Evolutionary conservation across 768 basidiomycete genomes (phyloP), one percentile per base, ranked within the genome.

Genomic region (Piloderma croceum): DNA sequence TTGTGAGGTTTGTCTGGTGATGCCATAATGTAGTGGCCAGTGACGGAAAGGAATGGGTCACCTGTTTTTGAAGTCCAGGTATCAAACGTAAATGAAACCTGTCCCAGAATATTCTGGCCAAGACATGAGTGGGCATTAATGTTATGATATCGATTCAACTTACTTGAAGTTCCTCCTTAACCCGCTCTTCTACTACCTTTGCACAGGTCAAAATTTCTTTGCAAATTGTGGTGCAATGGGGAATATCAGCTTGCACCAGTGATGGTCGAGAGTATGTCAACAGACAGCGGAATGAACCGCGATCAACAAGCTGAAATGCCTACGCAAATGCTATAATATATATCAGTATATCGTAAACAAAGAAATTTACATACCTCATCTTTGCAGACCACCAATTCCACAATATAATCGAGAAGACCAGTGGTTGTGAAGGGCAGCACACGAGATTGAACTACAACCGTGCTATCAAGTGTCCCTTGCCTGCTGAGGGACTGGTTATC

Each of bases 221-320:
- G 0, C 49, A 35, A 24, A 55, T 31, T 32, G 49, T 57, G 3
- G 45, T 52, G 19, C 43, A 46, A 39, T 53, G 44, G 3, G 53
- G 55, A 23, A 59, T 55, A 19, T 57, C 56, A 7, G 15, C 31
- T 0, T 56, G 47, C 3, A 35, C 34, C 4, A 47, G 44, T 2
- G 32, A 31, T 1, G 53, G 55, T 1, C 50, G 36, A 18, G 43
- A 42, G 31, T 50, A 59, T 19, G 29, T 38, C 24, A 59, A 45
- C 5, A 59, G 46, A 3, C 18, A 32, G 1, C 46, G 41, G 31
- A 59, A 57, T 1, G 50, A 31, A 2, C 32, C 25, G 25, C 49
- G 49, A 4, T 56, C 49, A 5, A 58, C 46, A 5, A 56, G 33
- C 10, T 11, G n/a, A 39, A 56, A 56, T 3, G 54, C 39, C 54